Conservation (phyloP, 306 rosid genomes). For the Lathyrus sativus region DNA sequence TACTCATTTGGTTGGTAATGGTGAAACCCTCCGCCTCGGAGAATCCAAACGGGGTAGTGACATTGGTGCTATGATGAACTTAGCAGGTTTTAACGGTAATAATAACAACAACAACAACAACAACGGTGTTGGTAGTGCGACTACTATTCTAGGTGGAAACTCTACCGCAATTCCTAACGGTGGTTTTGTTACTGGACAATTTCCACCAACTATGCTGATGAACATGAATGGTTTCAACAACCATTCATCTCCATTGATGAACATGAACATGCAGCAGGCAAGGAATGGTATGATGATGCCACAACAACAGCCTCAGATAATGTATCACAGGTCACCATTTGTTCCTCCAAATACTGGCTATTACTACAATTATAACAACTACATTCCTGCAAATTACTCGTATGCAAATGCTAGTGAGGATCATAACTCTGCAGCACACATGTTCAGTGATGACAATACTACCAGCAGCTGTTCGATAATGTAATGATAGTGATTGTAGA, state of each 20-base stretch:
- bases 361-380: conserved; percentile 53
- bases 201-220: conserved; percentile 57
- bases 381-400: conserved; percentile 46
- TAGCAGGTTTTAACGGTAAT: conserved; percentile 73
- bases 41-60: conserved; percentile 61
- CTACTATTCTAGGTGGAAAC: conserved; percentile 51
- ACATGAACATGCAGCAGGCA: conserved; percentile 62
- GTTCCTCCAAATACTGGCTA: conserved; percentile 80
- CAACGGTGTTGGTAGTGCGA: conserved; percentile 38
- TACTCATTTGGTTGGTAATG: conserved; percentile 50
- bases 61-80: conserved; percentile 68
- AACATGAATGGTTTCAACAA: conserved; percentile 62
- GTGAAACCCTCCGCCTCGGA: conserved; percentile 50
- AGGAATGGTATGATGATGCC: conserved; percentile 51
- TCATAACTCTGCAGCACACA: conserved; percentile 60
- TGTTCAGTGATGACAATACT: conserved; percentile 82
- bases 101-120: conserved; percentile 30
- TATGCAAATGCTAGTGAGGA: conserved; percentile 42
- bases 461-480: conserved; percentile 74
- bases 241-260: conserved; percentile 61
- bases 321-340: conserved; percentile 76
- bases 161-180: conserved; percentile 47
- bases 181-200: conserved; percentile 49
- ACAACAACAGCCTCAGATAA: conserved; percentile 74
- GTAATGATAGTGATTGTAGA: conserved; percentile 51